Conservation (phyloP, 1,284 basidiomycete genomes). For the Sporisorium sorghi region DNA sequence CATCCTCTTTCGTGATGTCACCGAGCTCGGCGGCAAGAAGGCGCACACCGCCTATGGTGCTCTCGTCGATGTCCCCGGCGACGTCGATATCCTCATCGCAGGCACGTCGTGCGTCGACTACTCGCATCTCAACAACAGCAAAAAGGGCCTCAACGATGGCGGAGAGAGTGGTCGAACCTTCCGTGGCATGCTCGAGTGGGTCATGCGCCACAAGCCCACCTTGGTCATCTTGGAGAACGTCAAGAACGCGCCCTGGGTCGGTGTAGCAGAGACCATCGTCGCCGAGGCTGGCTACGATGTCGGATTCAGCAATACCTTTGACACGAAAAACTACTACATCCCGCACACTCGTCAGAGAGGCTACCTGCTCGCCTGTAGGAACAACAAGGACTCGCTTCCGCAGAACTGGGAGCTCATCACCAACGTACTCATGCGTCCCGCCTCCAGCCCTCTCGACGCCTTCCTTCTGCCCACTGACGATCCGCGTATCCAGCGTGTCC, state of each 20-base stretch:
- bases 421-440: slow-evolving; percentile 80
- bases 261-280: slow-evolving; percentile 79
- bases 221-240: slow-evolving; percentile 95
- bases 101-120: slow-evolving; percentile 97
- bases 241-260: slow-evolving; percentile 86
- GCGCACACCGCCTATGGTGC: slow-evolving; percentile 89
- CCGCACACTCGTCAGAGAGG: slow-evolving; percentile 78
- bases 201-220: slow-evolving; percentile 84
- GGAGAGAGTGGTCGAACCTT: slow-evolving; percentile 67
- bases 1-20: slow-evolving; percentile 91
- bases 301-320: slow-evolving; percentile 74
- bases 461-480: slow-evolving; percentile 92
- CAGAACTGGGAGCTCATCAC: slow-evolving; percentile 80
- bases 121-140: slow-evolving; percentile 91
- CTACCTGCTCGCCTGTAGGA: slow-evolving; percentile 54
- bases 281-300: slow-evolving; percentile 83
- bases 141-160: slow-evolving; percentile 75
- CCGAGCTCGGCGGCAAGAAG: slow-evolving; percentile 77
- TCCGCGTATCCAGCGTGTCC: slow-evolving; percentile 86
- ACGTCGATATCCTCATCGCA: slow-evolving; percentile 86
- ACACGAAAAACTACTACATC: slow-evolving; percentile 93
- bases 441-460: slow-evolving; percentile 87
- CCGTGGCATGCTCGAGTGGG: slow-evolving; percentile 87
- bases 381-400: slow-evolving; percentile 52
- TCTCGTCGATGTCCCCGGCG: slow-evolving; percentile 84